Conservation (phyloP, 257 asterid genomes). For the Solanum verrucosum region DNA sequence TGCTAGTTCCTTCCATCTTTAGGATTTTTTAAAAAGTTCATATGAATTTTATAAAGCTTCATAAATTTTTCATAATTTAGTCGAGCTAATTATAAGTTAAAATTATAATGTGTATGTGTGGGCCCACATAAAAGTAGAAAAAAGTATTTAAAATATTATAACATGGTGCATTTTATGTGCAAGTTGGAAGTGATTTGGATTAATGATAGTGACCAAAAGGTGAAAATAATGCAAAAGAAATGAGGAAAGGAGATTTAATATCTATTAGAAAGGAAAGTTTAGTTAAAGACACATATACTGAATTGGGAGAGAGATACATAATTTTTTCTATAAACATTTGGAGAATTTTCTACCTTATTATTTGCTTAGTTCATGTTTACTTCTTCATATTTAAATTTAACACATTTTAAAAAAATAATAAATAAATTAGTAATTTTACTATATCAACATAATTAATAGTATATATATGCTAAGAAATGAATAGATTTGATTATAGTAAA, state of each 20-base stretch:
- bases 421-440: not conserved
- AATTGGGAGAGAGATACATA: not conserved
- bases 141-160: not conserved
- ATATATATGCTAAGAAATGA: too few species aligned
- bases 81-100: not conserved
- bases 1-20: not conserved
- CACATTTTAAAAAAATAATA: too few species aligned
- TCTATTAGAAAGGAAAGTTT: not conserved
- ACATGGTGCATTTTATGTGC: not conserved
- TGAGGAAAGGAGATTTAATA: not conserved
- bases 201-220: not conserved
- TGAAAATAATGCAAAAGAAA: not conserved
- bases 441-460: too few species aligned
- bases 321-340: not conserved
- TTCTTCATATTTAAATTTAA: too few species aligned
- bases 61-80: not conserved
- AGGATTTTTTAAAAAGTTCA: not conserved
- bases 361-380: not conserved
- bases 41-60: not conserved
- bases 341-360: not conserved
- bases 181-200: not conserved
- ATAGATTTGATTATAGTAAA: not conserved
- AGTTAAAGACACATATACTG: not conserved
- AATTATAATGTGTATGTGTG: not conserved
- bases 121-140: not conserved